Evolutionary conservation across 495 filamentous ascomycete genomes (phyloP), one percentile per base, ranked within the genome.

Genomic region (Xylaria longipes): DNA sequence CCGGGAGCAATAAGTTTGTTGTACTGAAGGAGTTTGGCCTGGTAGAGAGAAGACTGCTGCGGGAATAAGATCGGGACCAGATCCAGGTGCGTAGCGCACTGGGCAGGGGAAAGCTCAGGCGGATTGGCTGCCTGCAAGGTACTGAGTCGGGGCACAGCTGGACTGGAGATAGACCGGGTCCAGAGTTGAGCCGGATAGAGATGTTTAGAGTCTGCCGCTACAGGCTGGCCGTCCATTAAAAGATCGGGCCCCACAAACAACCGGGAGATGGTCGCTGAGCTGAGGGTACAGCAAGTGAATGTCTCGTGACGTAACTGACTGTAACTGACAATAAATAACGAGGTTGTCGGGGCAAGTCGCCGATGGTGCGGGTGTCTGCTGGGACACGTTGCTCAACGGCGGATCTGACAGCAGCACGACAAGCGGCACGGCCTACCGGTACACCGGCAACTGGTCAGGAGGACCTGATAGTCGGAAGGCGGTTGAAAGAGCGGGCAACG

Each of bases 1-100:
- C 84, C 80, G 37, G 84, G 80, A 22, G 85, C 82, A 50, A 89
- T 81, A 46, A 88, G 84, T 70, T 84, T 83, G 73, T 88, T 88
- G 81, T 88, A 88, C 54, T 86, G 81, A 22, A 83, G 83, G 50
- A 89, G 82, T 71, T 86, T 85, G 67, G 83, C 85, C 65, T 88
- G 84, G 72, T 85, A 84, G 57, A 82, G 76, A 7, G 82, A 86
- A 27, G 83, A 73, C 62, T 88, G 85, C 69, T 87, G 85, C 17
- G 84, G 84, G 60, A 86, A 81, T 43, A 87, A 74, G 73, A 83
- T 83, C 27, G 85, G 83, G 7, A 85, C 74, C 58, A 86, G 74
- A 71, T 85, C 85, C 58, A 87, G 65, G 43, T 79, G 82, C 6
- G 82, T 65, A 50, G 81, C 71, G 65, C 82, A 82, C 68, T 81